Conservation (phyloP, 2,329 filamentous ascomycete species). For the Neurospora sp. region DNA sequence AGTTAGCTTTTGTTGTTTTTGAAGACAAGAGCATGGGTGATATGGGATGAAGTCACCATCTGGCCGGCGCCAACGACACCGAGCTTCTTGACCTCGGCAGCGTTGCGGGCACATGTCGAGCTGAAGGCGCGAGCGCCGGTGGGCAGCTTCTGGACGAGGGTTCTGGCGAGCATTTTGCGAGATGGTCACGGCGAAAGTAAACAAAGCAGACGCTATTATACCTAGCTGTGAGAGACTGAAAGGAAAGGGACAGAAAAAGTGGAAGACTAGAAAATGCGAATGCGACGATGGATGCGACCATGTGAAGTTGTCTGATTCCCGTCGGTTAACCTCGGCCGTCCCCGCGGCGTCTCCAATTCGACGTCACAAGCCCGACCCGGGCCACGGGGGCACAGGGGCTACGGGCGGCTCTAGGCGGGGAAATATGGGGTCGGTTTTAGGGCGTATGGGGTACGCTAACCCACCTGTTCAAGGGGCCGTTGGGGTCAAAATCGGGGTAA, state of each 20-base stretch:
- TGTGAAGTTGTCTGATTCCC: not conserved
- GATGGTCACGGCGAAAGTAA: not conserved
- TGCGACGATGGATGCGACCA: not conserved
- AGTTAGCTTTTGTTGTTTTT: slow-evolving; percentile 7
- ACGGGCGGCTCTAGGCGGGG: not conserved
- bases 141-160: slow-evolving; percentile 16
- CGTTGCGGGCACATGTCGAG: slow-evolving; percentile 48
- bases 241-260: not conserved
- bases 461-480: not conserved
- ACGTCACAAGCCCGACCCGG: not conserved
- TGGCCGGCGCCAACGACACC: slow-evolving; percentile 93
- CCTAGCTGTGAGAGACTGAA: not conserved
- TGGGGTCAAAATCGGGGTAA: not conserved
- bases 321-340: not conserved
- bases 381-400: not conserved
- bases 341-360: not conserved
- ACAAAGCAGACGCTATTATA: not conserved
- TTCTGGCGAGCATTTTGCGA: not conserved
- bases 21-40: not conserved
- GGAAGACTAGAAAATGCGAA: not conserved
- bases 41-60: slow-evolving; percentile 56
- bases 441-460: not conserved
- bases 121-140: slow-evolving; percentile 54
- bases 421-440: not conserved
- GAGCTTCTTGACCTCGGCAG: slow-evolving; percentile 68